Conservation (phyloP, 805 yeast species). For the Soucietia sequanensis region DNA sequence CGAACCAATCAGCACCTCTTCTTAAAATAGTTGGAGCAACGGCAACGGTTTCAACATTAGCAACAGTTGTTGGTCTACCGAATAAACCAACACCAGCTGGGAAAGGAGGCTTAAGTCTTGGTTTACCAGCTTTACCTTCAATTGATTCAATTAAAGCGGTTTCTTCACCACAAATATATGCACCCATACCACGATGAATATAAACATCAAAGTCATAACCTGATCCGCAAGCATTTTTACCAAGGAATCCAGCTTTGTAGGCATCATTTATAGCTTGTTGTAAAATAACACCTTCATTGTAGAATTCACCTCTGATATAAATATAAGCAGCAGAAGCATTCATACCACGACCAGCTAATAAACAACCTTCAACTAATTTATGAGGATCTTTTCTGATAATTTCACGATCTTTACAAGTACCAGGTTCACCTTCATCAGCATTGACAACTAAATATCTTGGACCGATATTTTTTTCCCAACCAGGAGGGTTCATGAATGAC, state of each 20-base stretch:
- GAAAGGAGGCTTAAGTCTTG: constrained; percentile 91
- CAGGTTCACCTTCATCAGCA: constrained; percentile 96
- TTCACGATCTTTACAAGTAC: constrained; percentile 91
- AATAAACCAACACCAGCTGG: constrained; percentile 92
- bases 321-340: constrained; percentile 91
- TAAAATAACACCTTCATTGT: constrained; percentile 70
- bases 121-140: constrained; percentile 93
- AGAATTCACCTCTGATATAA: constrained; percentile 88
- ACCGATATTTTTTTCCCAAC: constrained; percentile 90
- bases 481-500: constrained; percentile 95
- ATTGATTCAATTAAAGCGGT: constrained; percentile 85
- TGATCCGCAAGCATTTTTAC: constrained; percentile 83
- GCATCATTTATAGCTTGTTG: constrained; percentile 88
- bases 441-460: constrained; percentile 86
- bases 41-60: constrained; percentile 88
- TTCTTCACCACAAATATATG: constrained; percentile 91
- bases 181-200: constrained; percentile 92
- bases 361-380: constrained; percentile 88
- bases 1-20: constrained; percentile 88
- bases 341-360: constrained; percentile 88
- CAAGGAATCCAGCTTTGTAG: constrained; percentile 73
- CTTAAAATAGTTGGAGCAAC: constrained; percentile 88
- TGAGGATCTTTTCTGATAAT: constrained; percentile 91
- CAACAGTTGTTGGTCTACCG: constrained; percentile 89
- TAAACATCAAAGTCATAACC: constrained; percentile 83